These are phyloP conservation scores for Lentinula aciculospora DNA, from an alignment of 768 basidiomycete genomes.

Conservation along the genomic window DNA sequence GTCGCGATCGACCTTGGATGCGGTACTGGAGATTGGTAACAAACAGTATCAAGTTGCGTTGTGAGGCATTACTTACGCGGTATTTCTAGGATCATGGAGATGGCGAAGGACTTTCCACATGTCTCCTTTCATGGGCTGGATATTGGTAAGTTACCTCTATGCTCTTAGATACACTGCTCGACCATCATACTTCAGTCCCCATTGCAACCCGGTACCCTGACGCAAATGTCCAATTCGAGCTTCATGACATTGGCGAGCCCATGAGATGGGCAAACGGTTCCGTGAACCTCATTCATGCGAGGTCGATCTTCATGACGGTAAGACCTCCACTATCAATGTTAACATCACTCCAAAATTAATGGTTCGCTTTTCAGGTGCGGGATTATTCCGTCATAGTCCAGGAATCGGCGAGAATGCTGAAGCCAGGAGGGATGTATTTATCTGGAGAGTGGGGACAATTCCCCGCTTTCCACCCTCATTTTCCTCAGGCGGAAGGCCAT, in stretches of 20 bases:
- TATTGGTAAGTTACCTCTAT: constrained; percentile 49
- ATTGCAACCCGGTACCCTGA: constrained; percentile 62
- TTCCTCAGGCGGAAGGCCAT: constrained; percentile 17
- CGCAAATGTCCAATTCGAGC: constrained; percentile 58
- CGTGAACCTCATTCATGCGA: constrained; percentile 68
- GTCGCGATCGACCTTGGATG: constrained; percentile 72
- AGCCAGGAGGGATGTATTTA: constrained; percentile 66
- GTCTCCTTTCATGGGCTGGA: constrained; percentile 68
- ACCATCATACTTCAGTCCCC: constrained; percentile 46
- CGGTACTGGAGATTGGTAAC: constrained; percentile 72
- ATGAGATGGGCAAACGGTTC: constrained; percentile 45
- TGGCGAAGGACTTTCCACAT: constrained; percentile 61
- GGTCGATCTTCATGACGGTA: constrained; percentile 56
- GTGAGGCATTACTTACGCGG: constrained; percentile 11
- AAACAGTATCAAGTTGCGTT: constrained; percentile 19
- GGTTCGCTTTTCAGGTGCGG: constrained; percentile 37
- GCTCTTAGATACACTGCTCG: constrained; percentile 9
- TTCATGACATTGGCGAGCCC: constrained; percentile 53
- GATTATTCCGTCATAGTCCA: constrained; percentile 47
- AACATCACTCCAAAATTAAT: not conserved
- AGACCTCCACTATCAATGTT: constrained; percentile 20
- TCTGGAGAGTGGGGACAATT: constrained; percentile 55
- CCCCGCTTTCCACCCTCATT: constrained; percentile 31
- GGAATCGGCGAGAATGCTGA: constrained; percentile 60
- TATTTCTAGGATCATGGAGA: constrained; percentile 60